Conservation (phyloP, 148 eudicot genomes). For the Silene latifolia region DNA sequence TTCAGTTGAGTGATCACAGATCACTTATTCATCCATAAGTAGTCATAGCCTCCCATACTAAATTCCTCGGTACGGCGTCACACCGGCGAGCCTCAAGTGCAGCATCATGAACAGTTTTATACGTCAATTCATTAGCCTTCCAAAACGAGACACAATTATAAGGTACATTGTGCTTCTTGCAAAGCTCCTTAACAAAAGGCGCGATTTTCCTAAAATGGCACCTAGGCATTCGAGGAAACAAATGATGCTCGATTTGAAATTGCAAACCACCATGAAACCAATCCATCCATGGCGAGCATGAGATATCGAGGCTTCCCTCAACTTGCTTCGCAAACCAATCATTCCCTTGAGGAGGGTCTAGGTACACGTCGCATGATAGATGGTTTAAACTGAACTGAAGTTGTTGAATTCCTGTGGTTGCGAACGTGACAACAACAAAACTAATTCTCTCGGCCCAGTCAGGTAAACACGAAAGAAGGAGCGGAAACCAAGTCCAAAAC, state of each 20-base stretch:
- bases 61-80: background rate
- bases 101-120: background rate
- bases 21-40: slow-evolving; percentile 1
- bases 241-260: slow-evolving; percentile 12
- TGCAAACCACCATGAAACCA: slow-evolving; percentile 7
- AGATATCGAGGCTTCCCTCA: slow-evolving; percentile 2
- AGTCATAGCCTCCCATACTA: slow-evolving; percentile 9
- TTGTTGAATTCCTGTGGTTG: slow-evolving; percentile 46
- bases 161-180: background rate
- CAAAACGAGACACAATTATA: slow-evolving; percentile 5
- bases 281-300: slow-evolving; percentile 16
- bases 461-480: slow-evolving; percentile 45
- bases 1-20: too few relatives aligned
- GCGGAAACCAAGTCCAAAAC: slow-evolving; percentile 54
- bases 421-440: slow-evolving; percentile 36
- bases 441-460: slow-evolving; percentile 39
- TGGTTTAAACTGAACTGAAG: slow-evolving; percentile 52
- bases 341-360: slow-evolving; percentile 37
- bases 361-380: slow-evolving; percentile 37
- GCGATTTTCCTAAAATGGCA: slow-evolving; percentile 6
- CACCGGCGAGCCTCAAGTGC: background rate
- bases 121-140: slow-evolving; percentile 1
- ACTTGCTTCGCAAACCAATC: slow-evolving; percentile 21
- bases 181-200: slow-evolving; percentile 11
- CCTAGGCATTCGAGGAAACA: slow-evolving; percentile 12